Percentiles rank a stretch among this genome's conserved stretches.
These are phyloP conservation scores for Geranium incanum DNA, from an alignment of 441 rosid genomes.

Conservation along the genomic window DNA sequence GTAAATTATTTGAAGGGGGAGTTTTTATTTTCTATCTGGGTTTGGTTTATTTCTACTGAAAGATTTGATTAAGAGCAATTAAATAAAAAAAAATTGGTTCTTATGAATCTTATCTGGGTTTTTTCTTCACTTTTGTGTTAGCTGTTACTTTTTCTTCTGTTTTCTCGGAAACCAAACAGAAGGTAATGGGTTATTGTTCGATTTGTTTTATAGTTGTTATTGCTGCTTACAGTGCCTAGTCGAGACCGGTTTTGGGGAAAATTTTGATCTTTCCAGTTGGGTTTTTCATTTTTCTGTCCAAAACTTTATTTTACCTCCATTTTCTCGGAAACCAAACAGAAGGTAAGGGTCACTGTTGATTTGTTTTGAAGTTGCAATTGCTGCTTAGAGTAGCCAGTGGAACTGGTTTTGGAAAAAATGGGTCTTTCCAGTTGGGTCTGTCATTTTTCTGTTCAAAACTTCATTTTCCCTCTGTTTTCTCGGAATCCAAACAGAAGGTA, in stretches of 20 bases:
- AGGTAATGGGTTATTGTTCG: background rate
- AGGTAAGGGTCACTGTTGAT: background rate
- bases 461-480: constrained; percentile 3
- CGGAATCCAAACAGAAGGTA: background rate
- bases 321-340: constrained; percentile 7
- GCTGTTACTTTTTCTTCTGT: background rate
- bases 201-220: too few relatives aligned
- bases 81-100: too few relatives aligned
- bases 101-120: too few relatives aligned
- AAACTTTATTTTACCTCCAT: background rate
- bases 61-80: too few relatives aligned
- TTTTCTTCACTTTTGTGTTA: background rate
- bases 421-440: background rate
- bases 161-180: constrained; percentile 3
- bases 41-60: background rate
- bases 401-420: background rate
- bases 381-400: background rate
- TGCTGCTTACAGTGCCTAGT: background rate
- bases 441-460: background rate
- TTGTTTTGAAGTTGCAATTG: too few relatives aligned
- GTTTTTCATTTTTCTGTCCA: background rate
- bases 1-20: background rate
- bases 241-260: background rate
- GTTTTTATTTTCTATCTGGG: background rate
- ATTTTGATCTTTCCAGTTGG: background rate